A percentile compares a stretch with the other conserved stretches of the same genome.
Conservation (phyloP, 208 protist genomes). For the Leishmania mexicana region DNA sequence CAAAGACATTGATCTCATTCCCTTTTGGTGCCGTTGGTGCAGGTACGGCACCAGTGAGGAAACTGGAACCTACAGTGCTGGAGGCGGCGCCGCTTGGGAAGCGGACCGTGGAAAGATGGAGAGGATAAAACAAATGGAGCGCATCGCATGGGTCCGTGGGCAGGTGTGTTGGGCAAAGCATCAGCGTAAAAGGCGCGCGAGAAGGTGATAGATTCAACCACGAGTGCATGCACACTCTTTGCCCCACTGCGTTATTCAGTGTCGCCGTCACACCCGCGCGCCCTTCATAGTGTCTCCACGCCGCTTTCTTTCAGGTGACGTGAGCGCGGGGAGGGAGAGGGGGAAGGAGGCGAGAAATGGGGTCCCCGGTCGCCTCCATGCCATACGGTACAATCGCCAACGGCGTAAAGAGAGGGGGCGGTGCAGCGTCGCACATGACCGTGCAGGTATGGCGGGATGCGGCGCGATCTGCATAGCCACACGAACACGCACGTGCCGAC, state of each 20-base stretch:
- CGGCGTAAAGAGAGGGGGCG: not conserved
- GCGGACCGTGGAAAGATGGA: not conserved
- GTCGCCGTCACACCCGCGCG: not conserved
- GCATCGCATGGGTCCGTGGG: not conserved
- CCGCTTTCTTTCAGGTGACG: not conserved
- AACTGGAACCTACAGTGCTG: not conserved
- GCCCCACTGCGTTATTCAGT: not conserved
- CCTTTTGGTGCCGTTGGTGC: not conserved
- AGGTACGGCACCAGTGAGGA: not conserved
- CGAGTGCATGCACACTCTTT: not conserved
- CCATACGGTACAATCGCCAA: not conserved
- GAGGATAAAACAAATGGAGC: not conserved
- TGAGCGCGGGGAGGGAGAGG: not conserved
- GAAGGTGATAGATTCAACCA: not conserved
- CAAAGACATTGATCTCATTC: not conserved
- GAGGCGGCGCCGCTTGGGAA: not conserved
- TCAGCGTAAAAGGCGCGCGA: not conserved
- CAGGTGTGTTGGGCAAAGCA: not conserved
- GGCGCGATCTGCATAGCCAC: constrained; percentile 26
- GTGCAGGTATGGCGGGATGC: constrained; percentile 26
- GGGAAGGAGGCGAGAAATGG: not conserved
- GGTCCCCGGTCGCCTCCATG: not conserved
- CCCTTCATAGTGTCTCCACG: not conserved
- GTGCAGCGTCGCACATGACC: constrained; percentile 25
- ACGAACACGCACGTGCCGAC: constrained; percentile 29